These are phyloP conservation scores for Phialophora macrospora DNA, from an alignment of 2,329 filamentous ascomycete species.

Conservation along the genomic window DNA sequence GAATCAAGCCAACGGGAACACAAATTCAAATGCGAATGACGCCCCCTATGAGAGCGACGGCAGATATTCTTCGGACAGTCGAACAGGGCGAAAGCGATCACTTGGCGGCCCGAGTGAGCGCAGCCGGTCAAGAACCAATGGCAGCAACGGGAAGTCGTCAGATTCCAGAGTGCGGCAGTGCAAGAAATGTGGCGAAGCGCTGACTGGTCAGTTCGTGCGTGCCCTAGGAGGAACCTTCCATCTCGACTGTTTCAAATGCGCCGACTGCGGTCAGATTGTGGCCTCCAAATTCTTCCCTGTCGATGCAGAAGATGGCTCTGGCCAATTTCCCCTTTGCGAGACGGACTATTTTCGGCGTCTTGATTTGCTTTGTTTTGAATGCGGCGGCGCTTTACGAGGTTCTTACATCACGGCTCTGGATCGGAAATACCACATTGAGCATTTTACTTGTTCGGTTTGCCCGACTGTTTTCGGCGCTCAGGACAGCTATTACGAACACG, in stretches of 20 bases:
- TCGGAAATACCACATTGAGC: conserved; percentile 97
- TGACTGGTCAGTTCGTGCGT: conserved; percentile 95
- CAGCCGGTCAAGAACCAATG: conserved; percentile 43
- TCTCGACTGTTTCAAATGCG: conserved; percentile 96
- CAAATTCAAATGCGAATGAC: conserved; percentile 33
- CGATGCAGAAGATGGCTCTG: conserved; percentile 80
- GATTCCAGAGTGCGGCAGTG: conserved; percentile 59
- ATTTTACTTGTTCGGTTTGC: conserved; percentile 97
- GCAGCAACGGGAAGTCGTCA: conserved; percentile 40
- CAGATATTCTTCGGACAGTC: conserved; percentile 38
- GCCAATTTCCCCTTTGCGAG: conserved; percentile 93
- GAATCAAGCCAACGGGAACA: conserved; percentile 29
- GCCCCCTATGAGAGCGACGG: conserved; percentile 35
- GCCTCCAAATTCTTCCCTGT: conserved; percentile 99
- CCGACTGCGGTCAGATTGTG: conserved; percentile 94
- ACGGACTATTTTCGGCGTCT: conserved; percentile 96
- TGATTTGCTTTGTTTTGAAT: conserved; percentile 87
- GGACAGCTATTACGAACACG: conserved; percentile 98
- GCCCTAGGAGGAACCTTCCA: conserved; percentile 94
- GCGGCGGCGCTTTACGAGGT: conserved; percentile 87
- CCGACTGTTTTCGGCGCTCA: conserved; percentile 97
- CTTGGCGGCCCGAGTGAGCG: conserved; percentile 37
- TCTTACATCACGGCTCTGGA: conserved; percentile 98
- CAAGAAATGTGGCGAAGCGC: conserved; percentile 83
- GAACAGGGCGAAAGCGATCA: conserved; percentile 39